Percentiles rank a stretch among this genome's conserved stretches.
phyloP scores from a whole-genome alignment of 2,329 filamentous ascomycete species.

The Mycogone perniciosa region DNA sequence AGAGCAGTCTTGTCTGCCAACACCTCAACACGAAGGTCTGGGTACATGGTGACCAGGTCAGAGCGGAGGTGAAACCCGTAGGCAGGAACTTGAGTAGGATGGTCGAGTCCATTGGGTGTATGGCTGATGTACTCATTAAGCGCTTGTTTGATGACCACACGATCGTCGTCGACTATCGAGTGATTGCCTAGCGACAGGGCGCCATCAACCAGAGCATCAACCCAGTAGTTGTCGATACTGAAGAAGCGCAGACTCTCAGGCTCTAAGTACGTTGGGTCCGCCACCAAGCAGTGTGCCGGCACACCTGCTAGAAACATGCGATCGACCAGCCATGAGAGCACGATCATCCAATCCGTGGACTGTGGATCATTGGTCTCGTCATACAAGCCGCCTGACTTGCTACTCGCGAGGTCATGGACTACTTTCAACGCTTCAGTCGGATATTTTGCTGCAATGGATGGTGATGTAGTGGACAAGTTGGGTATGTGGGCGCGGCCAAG shows the following conservation, averaged over 20 bases:
- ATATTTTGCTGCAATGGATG: conserved; percentile 2
- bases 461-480: not conserved
- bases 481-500: not conserved
- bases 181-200: conserved; percentile 37
- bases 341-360: conserved; percentile 31
- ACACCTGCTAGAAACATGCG: conserved; percentile 30
- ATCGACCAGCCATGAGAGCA: conserved; percentile 33
- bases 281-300: conserved; percentile 35
- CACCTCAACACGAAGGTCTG: not conserved
- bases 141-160: conserved; percentile 14
- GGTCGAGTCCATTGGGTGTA: not conserved
- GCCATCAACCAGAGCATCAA: conserved; percentile 37
- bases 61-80: not conserved
- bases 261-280: conserved; percentile 30
- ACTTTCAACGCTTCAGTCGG: not conserved
- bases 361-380: conserved; percentile 24
- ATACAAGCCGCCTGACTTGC: conserved; percentile 5
- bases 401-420: not conserved
- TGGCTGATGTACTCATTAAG: not conserved
- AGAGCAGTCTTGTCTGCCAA: not conserved
- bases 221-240: conserved; percentile 38
- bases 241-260: conserved; percentile 39
- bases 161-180: conserved; percentile 20
- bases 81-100: conserved; percentile 12
- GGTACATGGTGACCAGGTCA: not conserved